phyloP scores from a whole-genome alignment of 306 rosid species.

The Begonia loranthoides region DNA sequence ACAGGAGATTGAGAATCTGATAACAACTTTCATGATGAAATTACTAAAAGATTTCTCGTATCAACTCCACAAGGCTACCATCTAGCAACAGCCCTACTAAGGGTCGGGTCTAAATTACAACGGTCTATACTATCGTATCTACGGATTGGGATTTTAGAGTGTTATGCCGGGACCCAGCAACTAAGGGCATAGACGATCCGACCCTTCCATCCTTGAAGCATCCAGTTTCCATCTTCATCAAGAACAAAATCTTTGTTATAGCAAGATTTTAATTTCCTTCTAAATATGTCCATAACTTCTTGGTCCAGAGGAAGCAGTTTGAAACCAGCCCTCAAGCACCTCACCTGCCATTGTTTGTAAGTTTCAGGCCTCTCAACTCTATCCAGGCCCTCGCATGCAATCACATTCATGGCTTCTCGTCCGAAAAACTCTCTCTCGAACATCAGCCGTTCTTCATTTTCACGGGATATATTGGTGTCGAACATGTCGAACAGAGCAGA shows the following conservation, averaged over 20 bases:
- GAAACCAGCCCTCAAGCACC: slow-evolving; percentile 18
- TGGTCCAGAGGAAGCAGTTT: slow-evolving; percentile 12
- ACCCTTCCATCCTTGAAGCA: slow-evolving; percentile 25
- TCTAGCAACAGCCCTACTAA: too few relatives aligned
- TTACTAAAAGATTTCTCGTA: too few relatives aligned
- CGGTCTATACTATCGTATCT: neutral
- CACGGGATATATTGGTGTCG: slow-evolving; percentile 6
- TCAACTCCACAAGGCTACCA: too few relatives aligned
- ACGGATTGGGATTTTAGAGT: neutral
- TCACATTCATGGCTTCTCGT: slow-evolving; percentile 6
- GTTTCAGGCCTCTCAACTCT: slow-evolving; percentile 20
- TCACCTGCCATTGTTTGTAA: slow-evolving; percentile 20
- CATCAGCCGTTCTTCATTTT: slow-evolving; percentile 6
- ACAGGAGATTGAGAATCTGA: too few relatives aligned
- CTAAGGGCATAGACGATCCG: slow-evolving; percentile 9
- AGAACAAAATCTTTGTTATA: slow-evolving; percentile 15
- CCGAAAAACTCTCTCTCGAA: slow-evolving; percentile 11
- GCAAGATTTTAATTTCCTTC: neutral
- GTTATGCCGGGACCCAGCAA: slow-evolving; percentile 15
- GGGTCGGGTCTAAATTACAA: too few relatives aligned
- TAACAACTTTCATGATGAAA: too few relatives aligned
- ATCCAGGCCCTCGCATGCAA: slow-evolving; percentile 15
- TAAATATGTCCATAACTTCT: slow-evolving; percentile 11
- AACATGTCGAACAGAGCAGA: slow-evolving; percentile 12
- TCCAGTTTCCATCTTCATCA: slow-evolving; percentile 16